Conservation (phyloP, 441 rosid species). For the Pelargonium fulgidum region DNA sequence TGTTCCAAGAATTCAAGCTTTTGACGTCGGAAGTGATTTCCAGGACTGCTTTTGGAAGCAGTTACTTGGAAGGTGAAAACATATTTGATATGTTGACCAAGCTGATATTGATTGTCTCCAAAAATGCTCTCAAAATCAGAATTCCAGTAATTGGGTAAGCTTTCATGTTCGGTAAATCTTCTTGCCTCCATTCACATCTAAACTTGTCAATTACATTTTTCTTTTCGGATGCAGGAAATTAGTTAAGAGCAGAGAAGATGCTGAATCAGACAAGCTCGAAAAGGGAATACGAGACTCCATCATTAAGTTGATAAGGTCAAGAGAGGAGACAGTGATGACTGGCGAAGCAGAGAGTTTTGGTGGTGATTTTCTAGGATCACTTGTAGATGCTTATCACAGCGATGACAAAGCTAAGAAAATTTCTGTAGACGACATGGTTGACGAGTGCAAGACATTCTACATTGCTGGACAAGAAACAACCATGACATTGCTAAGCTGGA, state of each 20-base stretch:
- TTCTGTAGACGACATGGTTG: conserved; percentile 4
- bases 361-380: conserved; percentile 8
- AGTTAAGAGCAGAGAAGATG: conserved; percentile 16
- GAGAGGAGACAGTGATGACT: conserved; percentile 19
- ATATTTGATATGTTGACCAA: conserved; percentile 16
- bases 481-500: conserved; percentile 17
- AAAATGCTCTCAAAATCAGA: conserved; percentile 7
- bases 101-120: conserved; percentile 2
- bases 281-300: conserved; percentile 14
- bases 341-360: conserved; percentile 22
- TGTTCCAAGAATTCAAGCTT: conserved; percentile 13
- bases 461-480: conserved; percentile 24
- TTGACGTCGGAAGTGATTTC: conserved; percentile 23
- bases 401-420: background rate
- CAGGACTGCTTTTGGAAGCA: conserved; percentile 24
- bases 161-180: background rate
- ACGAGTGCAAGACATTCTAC: conserved; percentile 27
- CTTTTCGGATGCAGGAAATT: conserved; percentile 9
- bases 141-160: conserved; percentile 19
- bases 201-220: background rate
- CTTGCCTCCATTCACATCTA: background rate
- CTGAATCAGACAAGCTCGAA: conserved; percentile 21
- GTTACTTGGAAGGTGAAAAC: conserved; percentile 21
- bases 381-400: background rate
- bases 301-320: conserved; percentile 16